Percentiles rank a stretch among this genome's conserved stretches.
phyloP scores from a whole-genome alignment of 495 filamentous ascomycete species.

The Neurospora intermedia region DNA sequence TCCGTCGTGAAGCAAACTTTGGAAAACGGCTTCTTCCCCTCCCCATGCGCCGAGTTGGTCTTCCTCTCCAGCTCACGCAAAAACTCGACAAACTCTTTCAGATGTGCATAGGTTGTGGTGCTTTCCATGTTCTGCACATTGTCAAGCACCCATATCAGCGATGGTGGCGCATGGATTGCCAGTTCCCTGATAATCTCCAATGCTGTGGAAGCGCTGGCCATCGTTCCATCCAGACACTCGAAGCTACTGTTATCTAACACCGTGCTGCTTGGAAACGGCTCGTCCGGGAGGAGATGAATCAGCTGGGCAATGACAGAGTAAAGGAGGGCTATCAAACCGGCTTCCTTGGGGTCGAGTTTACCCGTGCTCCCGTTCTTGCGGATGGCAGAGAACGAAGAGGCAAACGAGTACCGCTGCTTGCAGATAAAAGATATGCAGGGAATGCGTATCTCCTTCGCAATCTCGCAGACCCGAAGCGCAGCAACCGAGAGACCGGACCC shows the following conservation, averaged over 20 bases:
- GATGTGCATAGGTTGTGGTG: neutral
- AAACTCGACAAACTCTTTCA: neutral
- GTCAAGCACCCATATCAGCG: neutral
- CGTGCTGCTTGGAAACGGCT: neutral
- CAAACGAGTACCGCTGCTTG: neutral
- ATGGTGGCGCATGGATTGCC: neutral
- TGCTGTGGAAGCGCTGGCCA: neutral
- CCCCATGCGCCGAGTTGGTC: neutral
- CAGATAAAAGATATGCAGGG: neutral
- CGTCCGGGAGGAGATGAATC: neutral
- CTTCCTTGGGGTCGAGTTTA: neutral
- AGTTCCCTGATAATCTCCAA: neutral
- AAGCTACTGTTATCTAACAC: neutral
- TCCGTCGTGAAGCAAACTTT: neutral
- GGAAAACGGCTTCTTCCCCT: neutral
- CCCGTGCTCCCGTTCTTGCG: too few species aligned
- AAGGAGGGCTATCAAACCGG: neutral
- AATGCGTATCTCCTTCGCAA: neutral
- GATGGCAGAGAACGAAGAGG: too few species aligned
- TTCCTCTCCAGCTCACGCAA: neutral
- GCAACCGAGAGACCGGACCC: neutral
- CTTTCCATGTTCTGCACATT: neutral
- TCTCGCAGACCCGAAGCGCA: neutral
- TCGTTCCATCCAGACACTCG: neutral
- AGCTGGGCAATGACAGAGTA: neutral